phyloP scores from a whole-genome alignment of 176 grass and related monocot genomes.

The Olyra latifolia region DNA sequence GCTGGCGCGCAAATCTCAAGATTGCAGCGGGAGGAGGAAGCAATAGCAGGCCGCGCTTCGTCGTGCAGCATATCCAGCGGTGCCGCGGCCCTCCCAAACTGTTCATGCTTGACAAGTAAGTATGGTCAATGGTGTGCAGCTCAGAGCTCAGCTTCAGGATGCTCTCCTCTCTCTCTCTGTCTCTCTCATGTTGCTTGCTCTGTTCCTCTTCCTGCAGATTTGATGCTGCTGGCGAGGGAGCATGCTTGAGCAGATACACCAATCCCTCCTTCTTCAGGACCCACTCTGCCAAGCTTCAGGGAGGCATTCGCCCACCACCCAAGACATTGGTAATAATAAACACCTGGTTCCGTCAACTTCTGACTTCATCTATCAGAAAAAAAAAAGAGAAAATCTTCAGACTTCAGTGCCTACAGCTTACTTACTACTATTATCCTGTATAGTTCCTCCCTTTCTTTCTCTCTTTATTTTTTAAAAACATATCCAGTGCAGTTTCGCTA shows the following conservation, averaged over 20 bases:
- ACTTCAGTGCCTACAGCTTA: not conserved
- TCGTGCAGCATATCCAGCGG: conserved; percentile 47
- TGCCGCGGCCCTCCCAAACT: conserved; percentile 61
- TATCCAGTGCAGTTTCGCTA: too few species aligned
- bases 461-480: too few species aligned
- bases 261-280: conserved; percentile 57
- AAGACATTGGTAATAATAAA: conserved; percentile 30
- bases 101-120: conserved; percentile 70
- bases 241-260: conserved; percentile 74
- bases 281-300: conserved; percentile 27
- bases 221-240: conserved; percentile 57
- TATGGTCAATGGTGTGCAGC: not conserved
- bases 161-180: not conserved
- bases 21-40: too few species aligned
- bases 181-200: not conserved
- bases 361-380: too few species aligned
- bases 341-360: not conserved
- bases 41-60: conserved; percentile 31
- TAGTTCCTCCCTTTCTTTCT: not conserved
- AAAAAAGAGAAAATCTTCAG: not conserved
- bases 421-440: not conserved
- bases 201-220: conserved; percentile 35
- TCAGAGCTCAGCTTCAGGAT: not conserved
- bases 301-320: conserved; percentile 10
- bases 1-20: conserved; percentile 51